Base-by-base conservation (phyloP, 2,329 filamentous ascomycete species). In the Sarocladium brachiariae region DNA sequence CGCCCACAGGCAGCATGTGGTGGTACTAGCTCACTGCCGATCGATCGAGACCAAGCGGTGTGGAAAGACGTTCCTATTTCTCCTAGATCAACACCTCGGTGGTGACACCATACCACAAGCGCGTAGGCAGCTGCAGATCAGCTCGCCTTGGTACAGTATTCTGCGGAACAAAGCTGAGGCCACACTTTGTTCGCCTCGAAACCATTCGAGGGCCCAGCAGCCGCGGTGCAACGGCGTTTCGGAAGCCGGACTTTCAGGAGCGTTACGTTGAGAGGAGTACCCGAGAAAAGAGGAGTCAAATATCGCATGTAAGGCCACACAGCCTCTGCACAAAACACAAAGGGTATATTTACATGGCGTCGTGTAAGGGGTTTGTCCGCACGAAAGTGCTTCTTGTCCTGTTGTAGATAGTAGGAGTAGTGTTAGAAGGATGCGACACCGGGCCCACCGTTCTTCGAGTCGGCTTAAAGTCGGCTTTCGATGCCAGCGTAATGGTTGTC, bases 391-490 rank as follows among this genome's bases (percentile, higher is more conserved):
- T 30, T 7, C 27, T 30, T 13, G n/a, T n/a, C n/a, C n/a, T n/a
- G n/a, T n/a, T n/a, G n/a, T n/a, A n/a, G n/a, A n/a, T n/a, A n/a
- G n/a, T n/a, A n/a, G n/a, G n/a, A n/a, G n/a, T n/a, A n/a, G n/a
- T n/a, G n/a, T n/a, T n/a, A n/a, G n/a, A n/a, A n/a, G n/a, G n/a
- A n/a, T n/a, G n/a, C n/a, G n/a, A n/a, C n/a, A n/a, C n/a, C n/a
- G n/a, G n/a, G n/a, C n/a, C n/a, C n/a, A n/a, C n/a, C n/a, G n/a
- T n/a, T n/a, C n/a, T 8, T 30, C 39, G 48, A 43, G 48, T 37
- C 38, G 10, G 27, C 58, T 74, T 76, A 96, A 68, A 96, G 71
- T 58, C 87, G 81, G 66, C 87, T 91, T 70, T 96, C 89, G 53
- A 93, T 74, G 41, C 81, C 78, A 53, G 82, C 77, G 67, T 82